A percentile compares a stretch with the other conserved stretches of the same genome.
These are phyloP conservation scores for Ophiostoma triangulosporum DNA, from an alignment of 2,329 filamentous ascomycete genomes.

Conservation along the genomic window DNA sequence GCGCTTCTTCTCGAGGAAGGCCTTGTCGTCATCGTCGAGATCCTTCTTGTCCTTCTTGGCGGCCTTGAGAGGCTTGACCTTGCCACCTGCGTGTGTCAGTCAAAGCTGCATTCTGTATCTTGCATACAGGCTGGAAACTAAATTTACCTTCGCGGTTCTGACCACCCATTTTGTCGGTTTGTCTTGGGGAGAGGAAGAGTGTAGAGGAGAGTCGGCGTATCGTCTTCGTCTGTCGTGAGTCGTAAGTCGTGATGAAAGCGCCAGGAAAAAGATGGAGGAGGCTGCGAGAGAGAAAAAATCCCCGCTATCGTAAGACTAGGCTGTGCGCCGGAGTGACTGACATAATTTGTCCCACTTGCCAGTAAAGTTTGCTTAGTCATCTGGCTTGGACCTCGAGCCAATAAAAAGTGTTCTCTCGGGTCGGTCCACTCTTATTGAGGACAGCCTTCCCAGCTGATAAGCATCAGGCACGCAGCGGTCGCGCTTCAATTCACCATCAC, in stretches of 20 bases:
- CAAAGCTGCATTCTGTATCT: neutral
- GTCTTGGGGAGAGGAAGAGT: neutral
- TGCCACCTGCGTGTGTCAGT: slow-evolving; percentile 46
- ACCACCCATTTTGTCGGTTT: slow-evolving; percentile 44
- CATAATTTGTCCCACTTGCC: slow-evolving; percentile 2
- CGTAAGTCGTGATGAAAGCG: neutral
- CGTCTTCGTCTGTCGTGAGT: neutral
- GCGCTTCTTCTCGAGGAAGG: slow-evolving; percentile 70
- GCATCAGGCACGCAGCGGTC: too few species aligned
- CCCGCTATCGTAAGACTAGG: slow-evolving; percentile 2
- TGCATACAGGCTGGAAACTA: neutral
- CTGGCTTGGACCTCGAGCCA: too few species aligned
- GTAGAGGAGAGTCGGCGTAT: neutral
- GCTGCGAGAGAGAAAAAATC: slow-evolving; percentile 5
- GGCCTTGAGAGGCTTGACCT: slow-evolving; percentile 74
- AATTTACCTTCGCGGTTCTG: slow-evolving; percentile 48
- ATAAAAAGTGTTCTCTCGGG: too few species aligned
- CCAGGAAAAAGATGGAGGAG: neutral
- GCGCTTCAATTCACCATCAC: too few species aligned
- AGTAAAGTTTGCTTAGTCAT: neutral
- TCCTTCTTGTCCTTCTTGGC: slow-evolving; percentile 77
- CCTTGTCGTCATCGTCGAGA: slow-evolving; percentile 74
- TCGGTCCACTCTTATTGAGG: too few species aligned
- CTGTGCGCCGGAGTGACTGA: neutral
- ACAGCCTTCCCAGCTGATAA: too few species aligned